Evolutionary conservation across 805 yeast species (phyloP).

Genomic region (Saccharomycopsis capsularis): DNA sequence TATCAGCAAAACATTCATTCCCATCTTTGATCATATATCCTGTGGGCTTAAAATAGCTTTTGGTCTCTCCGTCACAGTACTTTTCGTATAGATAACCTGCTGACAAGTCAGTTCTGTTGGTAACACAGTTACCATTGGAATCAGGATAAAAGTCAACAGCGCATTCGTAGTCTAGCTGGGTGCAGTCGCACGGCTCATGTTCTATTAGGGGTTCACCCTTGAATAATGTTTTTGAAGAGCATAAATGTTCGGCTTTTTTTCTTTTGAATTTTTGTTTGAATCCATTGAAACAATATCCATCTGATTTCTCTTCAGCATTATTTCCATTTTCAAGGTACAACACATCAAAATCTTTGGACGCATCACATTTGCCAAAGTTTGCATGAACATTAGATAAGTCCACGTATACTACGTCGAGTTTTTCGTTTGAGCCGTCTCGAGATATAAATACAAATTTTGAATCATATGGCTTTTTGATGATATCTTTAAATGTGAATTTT

Average conservation of each 20-base stretch:
- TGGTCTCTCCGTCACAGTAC: slow-evolving; percentile 16
- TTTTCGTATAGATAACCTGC: slow-evolving; percentile 2
- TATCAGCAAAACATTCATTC: slow-evolving; percentile 32
- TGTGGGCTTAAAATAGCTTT: slow-evolving; percentile 13
- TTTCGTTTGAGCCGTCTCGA: neutral
- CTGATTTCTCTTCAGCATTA: too few relatives aligned
- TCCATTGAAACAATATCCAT: slow-evolving; percentile 56
- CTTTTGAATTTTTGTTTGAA: slow-evolving; percentile 54
- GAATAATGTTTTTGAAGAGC: slow-evolving; percentile 34
- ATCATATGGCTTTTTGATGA: neutral
- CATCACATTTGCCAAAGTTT: neutral
- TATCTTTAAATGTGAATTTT: neutral
- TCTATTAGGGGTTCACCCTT: neutral
- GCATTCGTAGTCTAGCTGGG: slow-evolving; percentile 66
- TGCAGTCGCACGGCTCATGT: slow-evolving; percentile 56
- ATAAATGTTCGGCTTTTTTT: slow-evolving; percentile 55
- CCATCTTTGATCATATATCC: slow-evolving; percentile 38
- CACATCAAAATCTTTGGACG: slow-evolving; percentile 39
- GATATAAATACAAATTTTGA: neutral
- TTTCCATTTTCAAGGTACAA: slow-evolving; percentile 40
- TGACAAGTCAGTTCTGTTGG: slow-evolving; percentile 23
- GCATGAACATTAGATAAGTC: neutral
- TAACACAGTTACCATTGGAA: slow-evolving; percentile 41
- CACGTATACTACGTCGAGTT: neutral
- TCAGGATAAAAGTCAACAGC: slow-evolving; percentile 39